These are phyloP conservation scores for Ceratorhiza oryzae-sativae DNA, from an alignment of 1,284 basidiomycete genomes.

Conservation along the genomic window DNA sequence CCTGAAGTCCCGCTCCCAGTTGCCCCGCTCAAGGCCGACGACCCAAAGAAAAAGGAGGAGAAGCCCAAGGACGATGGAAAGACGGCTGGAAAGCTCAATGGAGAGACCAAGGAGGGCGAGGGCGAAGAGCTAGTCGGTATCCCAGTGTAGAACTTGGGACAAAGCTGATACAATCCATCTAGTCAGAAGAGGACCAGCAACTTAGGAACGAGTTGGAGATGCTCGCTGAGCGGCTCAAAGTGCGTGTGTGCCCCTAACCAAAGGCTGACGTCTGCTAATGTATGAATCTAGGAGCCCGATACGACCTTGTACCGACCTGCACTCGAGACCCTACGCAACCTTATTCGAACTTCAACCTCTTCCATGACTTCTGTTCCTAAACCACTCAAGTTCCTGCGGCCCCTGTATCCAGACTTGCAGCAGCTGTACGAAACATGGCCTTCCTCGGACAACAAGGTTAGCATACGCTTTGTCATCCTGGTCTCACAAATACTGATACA, in stretches of 20 bases:
- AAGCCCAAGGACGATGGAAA: conserved; percentile 52
- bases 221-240: conserved; percentile 94
- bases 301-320: conserved; percentile 87
- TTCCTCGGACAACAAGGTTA: conserved; percentile 78
- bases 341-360: conserved; percentile 96
- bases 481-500: neutral
- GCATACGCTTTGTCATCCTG: conserved; percentile 40
- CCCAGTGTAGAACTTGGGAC: conserved; percentile 16
- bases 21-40: conserved; percentile 66
- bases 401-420: conserved; percentile 91
- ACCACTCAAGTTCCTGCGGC: conserved; percentile 97
- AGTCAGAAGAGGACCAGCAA: conserved; percentile 96
- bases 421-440: conserved; percentile 82
- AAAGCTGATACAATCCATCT: conserved; percentile 15
- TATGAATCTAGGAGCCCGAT: conserved; percentile 76
- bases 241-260: conserved; percentile 49
- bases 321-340: conserved; percentile 90
- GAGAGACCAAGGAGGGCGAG: conserved; percentile 60
- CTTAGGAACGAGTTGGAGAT: conserved; percentile 97
- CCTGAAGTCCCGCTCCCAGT: conserved; percentile 42
- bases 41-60: conserved; percentile 68
- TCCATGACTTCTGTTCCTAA: conserved; percentile 99
- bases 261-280: conserved; percentile 39
- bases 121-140: conserved; percentile 82
- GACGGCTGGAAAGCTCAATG: conserved; percentile 57